Evolutionary conservation across 208 protist genomes (phyloP).

Genomic region (Porcisia hertigi): DNA sequence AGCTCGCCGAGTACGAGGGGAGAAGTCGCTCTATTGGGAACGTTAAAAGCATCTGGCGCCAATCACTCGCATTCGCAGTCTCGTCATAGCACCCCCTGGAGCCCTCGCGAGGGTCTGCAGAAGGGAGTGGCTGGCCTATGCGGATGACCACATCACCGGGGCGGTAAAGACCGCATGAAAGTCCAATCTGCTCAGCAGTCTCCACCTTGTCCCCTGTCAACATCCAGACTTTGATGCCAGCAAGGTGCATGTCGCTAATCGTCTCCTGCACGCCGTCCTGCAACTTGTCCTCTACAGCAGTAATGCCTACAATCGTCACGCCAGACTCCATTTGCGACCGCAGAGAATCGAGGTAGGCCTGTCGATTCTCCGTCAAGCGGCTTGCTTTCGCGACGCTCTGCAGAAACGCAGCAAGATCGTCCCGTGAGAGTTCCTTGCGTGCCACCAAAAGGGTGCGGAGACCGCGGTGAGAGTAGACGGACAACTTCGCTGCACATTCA

Average conservation of each 20-base stretch:
- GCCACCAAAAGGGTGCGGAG: conserved; percentile 84
- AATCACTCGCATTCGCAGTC: neutral
- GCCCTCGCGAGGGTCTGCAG: neutral
- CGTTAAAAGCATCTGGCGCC: conserved; percentile 19
- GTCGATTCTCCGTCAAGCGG: conserved; percentile 37
- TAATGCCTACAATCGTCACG: conserved; percentile 91
- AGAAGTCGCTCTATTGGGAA: conserved; percentile 18
- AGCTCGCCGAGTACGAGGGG: neutral
- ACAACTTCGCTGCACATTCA: conserved; percentile 36
- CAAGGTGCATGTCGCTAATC: conserved; percentile 69
- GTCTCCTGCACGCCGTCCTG: conserved; percentile 95
- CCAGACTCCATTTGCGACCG: conserved; percentile 79
- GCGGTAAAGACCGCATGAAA: conserved; percentile 68
- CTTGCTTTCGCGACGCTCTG: conserved; percentile 32
- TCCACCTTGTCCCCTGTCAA: conserved; percentile 99
- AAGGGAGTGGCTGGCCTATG: conserved; percentile 19
- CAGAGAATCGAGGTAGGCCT: conserved; percentile 51
- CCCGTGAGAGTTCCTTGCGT: conserved; percentile 43
- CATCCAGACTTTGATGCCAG: conserved; percentile 95
- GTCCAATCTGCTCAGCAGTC: conserved; percentile 97
- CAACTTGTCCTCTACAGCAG: conserved; percentile 97
- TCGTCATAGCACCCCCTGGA: conserved; percentile 16
- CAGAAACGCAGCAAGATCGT: conserved; percentile 48
- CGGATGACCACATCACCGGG: conserved; percentile 51
- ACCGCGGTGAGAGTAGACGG: conserved; percentile 61